These are phyloP conservation scores for Erythrophleum fordii DNA, from an alignment of 306 rosid genomes.

Conservation along the genomic window DNA sequence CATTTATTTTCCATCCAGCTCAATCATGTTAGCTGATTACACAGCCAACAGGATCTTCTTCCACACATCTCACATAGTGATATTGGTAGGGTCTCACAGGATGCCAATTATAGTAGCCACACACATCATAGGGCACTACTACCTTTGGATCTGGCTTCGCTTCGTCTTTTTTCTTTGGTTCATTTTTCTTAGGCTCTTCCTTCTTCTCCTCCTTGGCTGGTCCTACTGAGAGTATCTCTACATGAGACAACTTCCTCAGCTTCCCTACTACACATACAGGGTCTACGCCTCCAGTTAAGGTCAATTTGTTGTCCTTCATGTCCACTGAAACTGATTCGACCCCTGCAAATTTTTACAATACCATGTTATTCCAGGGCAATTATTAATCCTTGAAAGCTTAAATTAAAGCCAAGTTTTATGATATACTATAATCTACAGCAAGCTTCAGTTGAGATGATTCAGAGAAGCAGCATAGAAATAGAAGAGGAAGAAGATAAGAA, in stretches of 20 bases:
- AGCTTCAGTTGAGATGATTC: too few species aligned
- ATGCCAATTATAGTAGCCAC: background rate
- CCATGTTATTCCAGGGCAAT: too few species aligned
- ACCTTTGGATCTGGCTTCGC: background rate
- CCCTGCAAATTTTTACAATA: conserved; percentile 37
- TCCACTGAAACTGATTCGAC: conserved; percentile 58
- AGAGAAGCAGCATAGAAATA: background rate
- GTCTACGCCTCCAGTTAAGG: conserved; percentile 54
- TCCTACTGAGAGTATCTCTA: conserved; percentile 61
- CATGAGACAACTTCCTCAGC: conserved; percentile 51
- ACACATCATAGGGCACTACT: background rate
- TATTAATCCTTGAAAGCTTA: too few species aligned
- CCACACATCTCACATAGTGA: background rate
- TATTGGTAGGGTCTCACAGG: background rate
- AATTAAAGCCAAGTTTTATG: too few species aligned
- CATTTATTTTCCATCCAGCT: too few species aligned
- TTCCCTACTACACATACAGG: conserved; percentile 51
- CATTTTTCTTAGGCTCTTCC: conserved; percentile 21
- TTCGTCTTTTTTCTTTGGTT: background rate
- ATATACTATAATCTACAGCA: too few species aligned
- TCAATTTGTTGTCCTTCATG: conserved; percentile 54
- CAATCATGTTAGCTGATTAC: background rate
- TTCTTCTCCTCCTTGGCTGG: conserved; percentile 53
- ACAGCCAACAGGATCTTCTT: background rate
- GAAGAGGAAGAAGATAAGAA: background rate